Evolutionary conservation across 108 stramenopile species (phyloP).

Genomic region (Parietichytrium sp.): DNA sequence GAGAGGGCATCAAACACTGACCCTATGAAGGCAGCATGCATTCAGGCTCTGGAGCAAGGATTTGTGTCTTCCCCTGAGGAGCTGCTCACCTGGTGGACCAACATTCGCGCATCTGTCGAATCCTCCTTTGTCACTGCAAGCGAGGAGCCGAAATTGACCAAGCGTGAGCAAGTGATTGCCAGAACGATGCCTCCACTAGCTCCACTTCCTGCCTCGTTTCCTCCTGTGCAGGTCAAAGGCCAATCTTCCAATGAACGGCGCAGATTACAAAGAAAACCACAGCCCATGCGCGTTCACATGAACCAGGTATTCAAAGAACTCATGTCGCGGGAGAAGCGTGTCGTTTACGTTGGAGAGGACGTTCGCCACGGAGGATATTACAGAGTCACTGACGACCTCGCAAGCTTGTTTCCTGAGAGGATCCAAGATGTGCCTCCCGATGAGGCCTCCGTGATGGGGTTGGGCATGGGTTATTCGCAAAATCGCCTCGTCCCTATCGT

Average conservation of each 20-base stretch:
- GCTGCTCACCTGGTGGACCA: constrained; percentile 58
- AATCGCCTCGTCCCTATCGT: constrained; percentile 73
- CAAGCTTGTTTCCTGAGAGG: constrained; percentile 60
- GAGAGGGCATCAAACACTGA: constrained; percentile 54
- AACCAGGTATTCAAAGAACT: constrained; percentile 68
- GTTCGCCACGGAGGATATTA: constrained; percentile 83
- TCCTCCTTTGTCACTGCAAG: constrained; percentile 64
- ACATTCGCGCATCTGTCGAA: constrained; percentile 54
- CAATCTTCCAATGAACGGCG: neutral
- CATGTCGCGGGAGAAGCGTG: constrained; percentile 55
- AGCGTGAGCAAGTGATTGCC: constrained; percentile 65
- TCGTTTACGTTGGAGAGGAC: constrained; percentile 81
- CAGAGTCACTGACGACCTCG: constrained; percentile 75
- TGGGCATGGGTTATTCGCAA: constrained; percentile 74
- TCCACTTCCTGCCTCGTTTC: neutral
- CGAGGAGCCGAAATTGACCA: constrained; percentile 70
- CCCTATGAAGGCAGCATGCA: constrained; percentile 58
- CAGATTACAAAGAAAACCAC: too few species aligned
- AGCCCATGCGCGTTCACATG: constrained; percentile 81
- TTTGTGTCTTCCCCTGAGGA: constrained; percentile 46
- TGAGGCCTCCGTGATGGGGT: constrained; percentile 77
- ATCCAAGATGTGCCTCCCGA: constrained; percentile 82
- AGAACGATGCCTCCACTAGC: constrained; percentile 63
- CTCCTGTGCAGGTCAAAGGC: neutral
- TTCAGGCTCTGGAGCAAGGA: constrained; percentile 62